Base-by-base conservation (phyloP, 805 yeast genomes). In the Ogataea sp. region DNA sequence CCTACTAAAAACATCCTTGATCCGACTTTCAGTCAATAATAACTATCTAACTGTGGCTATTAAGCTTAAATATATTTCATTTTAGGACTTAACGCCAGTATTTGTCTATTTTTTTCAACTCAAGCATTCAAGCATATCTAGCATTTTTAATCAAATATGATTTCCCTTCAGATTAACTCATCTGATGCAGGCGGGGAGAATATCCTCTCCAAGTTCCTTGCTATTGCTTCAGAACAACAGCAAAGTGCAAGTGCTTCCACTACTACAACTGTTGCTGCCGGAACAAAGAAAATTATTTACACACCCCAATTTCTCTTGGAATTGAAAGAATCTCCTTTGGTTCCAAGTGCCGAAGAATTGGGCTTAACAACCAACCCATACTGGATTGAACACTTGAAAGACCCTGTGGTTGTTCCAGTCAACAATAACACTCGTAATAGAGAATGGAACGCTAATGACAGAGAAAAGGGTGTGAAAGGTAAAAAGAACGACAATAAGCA, bases 351-450 rank as follows among this genome's bases (percentile, higher is more conserved):
- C 55, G 50, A 55, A 6, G 51, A 60, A 13, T 44, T 54, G 23
- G 43, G 51, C 20, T 59, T 75, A 39, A 80, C 81, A 3, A 70
- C 62, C 28, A 59, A 55, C 39, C 59, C 65, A 15, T 77, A 75
- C 47, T 77, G 78, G 73, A 43, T 50, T 65, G 39, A 62, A 60
- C 24, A 24, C 16, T 23, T 16, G 20, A 21, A 30, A 11, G 13
- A 16, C 4, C 26, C 11, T 23, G 20, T 29, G 20, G 20, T 30
- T 30, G 44, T 44, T 39, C 9, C 38, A 25, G 20, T 24, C 27
- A 17, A 24, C 36, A n/a, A 31, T 8, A 41, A 41, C n/a, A n/a
- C n/a, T n/a, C n/a, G n/a, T n/a, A n/a, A n/a, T n/a, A 30, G 38
- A 37, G 28, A 39, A 23, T 25, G 40, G 32, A 33, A 44, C 27